A percentile compares a stretch with the other conserved stretches of the same genome.
Evolutionary conservation across 805 yeast genomes (phyloP).

Genomic region (Wickerhamomyces canadensis): DNA sequence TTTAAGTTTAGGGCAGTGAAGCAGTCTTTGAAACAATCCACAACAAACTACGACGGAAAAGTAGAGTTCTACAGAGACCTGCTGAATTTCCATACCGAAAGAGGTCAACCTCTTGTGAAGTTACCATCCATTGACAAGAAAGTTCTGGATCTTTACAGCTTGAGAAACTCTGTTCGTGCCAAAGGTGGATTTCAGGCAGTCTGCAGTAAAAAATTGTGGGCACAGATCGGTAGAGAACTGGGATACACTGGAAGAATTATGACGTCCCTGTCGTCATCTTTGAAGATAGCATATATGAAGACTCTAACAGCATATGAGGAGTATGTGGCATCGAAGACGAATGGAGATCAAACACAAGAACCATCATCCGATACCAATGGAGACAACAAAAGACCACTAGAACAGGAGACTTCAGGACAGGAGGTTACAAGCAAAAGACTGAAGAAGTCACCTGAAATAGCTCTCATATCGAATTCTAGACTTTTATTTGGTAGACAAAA

Average conservation of each 20-base stretch:
- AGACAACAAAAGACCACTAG: slow-evolving; percentile 9
- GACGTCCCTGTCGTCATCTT: slow-evolving; percentile 64
- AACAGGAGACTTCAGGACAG: neutral
- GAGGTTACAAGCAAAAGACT: neutral
- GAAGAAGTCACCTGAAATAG: slow-evolving; percentile 13
- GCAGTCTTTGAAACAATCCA: slow-evolving; percentile 39
- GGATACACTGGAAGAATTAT: slow-evolving; percentile 70
- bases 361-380: slow-evolving; percentile 9
- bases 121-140: slow-evolving; percentile 65
- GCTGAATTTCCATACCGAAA: slow-evolving; percentile 32
- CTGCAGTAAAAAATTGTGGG: slow-evolving; percentile 69
- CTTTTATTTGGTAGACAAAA: slow-evolving; percentile 40
- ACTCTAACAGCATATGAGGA: slow-evolving; percentile 30
- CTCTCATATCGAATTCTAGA: slow-evolving; percentile 42
- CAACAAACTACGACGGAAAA: slow-evolving; percentile 35
- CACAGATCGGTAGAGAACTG: slow-evolving; percentile 74
- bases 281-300: slow-evolving; percentile 53
- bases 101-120: slow-evolving; percentile 31
- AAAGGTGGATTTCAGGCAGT: slow-evolving; percentile 67
- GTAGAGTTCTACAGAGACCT: slow-evolving; percentile 43
- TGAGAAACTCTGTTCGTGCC: slow-evolving; percentile 50
- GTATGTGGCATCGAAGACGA: slow-evolving; percentile 3
- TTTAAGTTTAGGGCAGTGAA: slow-evolving; percentile 48
- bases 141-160: slow-evolving; percentile 56
- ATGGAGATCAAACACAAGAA: slow-evolving; percentile 1